Percentiles rank a stretch among this genome's conserved stretches.
Conservation (phyloP, 1,139 yeast species). For the Sugiyamaella novakii region DNA sequence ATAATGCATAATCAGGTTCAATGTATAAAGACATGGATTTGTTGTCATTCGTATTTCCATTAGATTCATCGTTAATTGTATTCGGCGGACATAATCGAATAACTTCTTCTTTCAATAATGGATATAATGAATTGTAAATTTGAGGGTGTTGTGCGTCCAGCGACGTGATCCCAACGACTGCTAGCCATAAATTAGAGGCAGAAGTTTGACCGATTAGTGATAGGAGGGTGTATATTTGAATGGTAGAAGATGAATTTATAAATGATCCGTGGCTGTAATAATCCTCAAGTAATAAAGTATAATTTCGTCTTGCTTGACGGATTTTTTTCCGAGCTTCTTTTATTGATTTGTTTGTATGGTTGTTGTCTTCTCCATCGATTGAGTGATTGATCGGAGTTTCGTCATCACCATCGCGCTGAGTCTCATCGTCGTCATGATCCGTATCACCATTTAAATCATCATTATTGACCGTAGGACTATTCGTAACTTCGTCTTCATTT, state of each 20-base stretch:
- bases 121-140: slow-evolving; percentile 71
- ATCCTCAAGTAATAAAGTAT: slow-evolving; percentile 29
- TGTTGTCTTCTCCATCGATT: not conserved
- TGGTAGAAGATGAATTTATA: slow-evolving; percentile 70
- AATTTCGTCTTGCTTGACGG: slow-evolving; percentile 18
- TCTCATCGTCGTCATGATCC: slow-evolving; percentile 22
- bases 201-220: slow-evolving; percentile 79
- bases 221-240: slow-evolving; percentile 76
- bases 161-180: slow-evolving; percentile 87
- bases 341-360: slow-evolving; percentile 2
- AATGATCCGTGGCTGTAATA: slow-evolving; percentile 67
- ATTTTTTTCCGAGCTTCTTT: slow-evolving; percentile 18
- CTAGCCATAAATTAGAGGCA: slow-evolving; percentile 75
- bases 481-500: slow-evolving; percentile 29
- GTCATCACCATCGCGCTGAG: slow-evolving; percentile 11
- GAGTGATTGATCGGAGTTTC: slow-evolving; percentile 10
- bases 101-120: slow-evolving; percentile 81
- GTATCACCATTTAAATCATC: slow-evolving; percentile 33
- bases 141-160: slow-evolving; percentile 74
- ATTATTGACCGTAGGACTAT: too few relatives aligned
- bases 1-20: slow-evolving; percentile 84
- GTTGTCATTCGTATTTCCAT: slow-evolving; percentile 64
- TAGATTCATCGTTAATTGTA: slow-evolving; percentile 19
- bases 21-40: slow-evolving; percentile 51
- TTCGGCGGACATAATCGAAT: slow-evolving; percentile 57